Evolutionary conservation across 2,329 filamentous ascomycete species (phyloP).

Genomic region (Spiromastix sp.): DNA sequence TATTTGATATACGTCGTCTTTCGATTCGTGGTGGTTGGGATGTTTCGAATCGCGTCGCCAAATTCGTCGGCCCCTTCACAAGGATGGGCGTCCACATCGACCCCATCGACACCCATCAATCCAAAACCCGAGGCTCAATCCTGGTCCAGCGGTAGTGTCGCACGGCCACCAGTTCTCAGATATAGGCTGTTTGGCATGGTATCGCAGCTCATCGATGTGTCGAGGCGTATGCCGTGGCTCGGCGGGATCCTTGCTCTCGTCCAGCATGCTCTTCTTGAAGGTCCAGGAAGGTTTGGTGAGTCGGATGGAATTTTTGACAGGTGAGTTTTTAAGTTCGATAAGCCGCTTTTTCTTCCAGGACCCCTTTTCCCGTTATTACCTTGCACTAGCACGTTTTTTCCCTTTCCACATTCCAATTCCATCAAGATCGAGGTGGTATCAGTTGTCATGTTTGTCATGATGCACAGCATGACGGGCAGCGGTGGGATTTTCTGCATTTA

Average conservation of each 20-base stretch:
- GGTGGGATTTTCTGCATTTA: constrained; percentile 1
- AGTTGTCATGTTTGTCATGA: constrained; percentile 2
- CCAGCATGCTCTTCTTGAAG: constrained; percentile 62
- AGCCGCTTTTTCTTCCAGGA: constrained; percentile 10
- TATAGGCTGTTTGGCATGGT: constrained; percentile 70
- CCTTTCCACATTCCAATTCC: too few species aligned
- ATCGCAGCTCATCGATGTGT: constrained; percentile 62
- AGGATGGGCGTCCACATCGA: constrained; percentile 17
- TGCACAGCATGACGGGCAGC: constrained; percentile 1
- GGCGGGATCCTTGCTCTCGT: constrained; percentile 62
- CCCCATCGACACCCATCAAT: constrained; percentile 16
- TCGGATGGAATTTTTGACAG: constrained; percentile 76
- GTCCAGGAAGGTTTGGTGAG: constrained; percentile 64
- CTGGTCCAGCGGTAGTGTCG: constrained; percentile 19
- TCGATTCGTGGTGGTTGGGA: constrained; percentile 54
- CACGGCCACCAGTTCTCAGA: constrained; percentile 54
- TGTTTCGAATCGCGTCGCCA: constrained; percentile 58
- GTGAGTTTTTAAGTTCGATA: constrained; percentile 49
- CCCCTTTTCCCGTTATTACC: too few species aligned
- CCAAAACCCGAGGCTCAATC: constrained; percentile 21
- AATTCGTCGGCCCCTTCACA: constrained; percentile 28
- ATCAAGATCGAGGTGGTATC: too few species aligned
- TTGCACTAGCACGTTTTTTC: constrained; percentile 10
- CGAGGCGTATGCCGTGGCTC: constrained; percentile 84
- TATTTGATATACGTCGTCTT: constrained; percentile 49